Percentiles rank a stretch among this genome's conserved stretches.
Evolutionary conservation across 495 filamentous ascomycete species (phyloP).

Genomic region (Xylaria bambusicola): DNA sequence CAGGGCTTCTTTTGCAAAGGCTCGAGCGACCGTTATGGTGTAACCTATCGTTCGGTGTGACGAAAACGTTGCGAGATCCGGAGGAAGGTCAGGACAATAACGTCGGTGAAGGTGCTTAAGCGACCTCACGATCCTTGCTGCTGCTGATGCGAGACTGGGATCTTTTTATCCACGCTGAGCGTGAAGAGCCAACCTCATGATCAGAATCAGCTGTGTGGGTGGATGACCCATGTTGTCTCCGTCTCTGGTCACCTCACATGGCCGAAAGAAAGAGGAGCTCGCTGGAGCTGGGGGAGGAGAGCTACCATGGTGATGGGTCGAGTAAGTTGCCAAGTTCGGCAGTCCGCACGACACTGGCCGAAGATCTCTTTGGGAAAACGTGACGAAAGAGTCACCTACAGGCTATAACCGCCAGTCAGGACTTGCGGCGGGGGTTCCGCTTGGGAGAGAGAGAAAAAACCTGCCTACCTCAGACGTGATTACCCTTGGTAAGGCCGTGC

Average conservation of each 20-base stretch:
- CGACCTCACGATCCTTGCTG: conserved; percentile 11
- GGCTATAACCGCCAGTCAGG: background rate
- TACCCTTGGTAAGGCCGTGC: conserved; percentile 3
- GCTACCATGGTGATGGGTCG: background rate
- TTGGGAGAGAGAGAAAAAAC: no score
- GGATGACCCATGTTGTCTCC: background rate
- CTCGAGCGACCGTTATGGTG: no score
- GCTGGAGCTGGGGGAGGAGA: background rate
- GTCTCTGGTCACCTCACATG: background rate
- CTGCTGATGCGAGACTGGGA: conserved; percentile 5
- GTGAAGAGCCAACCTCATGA: background rate
- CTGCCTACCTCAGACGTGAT: background rate
- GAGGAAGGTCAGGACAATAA: background rate
- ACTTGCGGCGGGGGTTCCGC: background rate
- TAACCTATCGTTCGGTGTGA: background rate
- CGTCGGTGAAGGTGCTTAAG: background rate
- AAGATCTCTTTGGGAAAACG: background rate
- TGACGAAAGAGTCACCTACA: conserved; percentile 5
- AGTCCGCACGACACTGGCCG: background rate
- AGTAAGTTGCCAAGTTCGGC: conserved; percentile 1
- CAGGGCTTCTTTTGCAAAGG: no score
- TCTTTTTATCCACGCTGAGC: background rate
- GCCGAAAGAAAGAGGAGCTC: background rate
- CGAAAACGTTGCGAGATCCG: background rate
- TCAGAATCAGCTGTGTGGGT: background rate